A percentile compares a stretch with the other conserved stretches of the same genome.
Conservation (phyloP, 2,329 filamentous ascomycete species). For the Oidium heveae region DNA sequence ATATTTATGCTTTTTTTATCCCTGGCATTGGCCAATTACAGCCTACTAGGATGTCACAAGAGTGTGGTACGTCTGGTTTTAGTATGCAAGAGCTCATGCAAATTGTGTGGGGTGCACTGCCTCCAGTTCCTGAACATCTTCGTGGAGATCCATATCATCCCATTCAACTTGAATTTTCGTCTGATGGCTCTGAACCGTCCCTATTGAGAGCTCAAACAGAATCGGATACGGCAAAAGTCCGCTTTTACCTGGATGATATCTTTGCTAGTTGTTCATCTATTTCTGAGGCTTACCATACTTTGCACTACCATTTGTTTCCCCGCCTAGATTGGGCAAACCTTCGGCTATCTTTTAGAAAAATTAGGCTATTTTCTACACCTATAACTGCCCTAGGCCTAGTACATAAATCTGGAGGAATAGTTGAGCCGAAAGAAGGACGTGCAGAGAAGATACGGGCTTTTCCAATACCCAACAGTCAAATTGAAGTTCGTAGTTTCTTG, state of each 20-base stretch:
- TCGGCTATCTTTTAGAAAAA: background rate
- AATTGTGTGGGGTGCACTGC: background rate
- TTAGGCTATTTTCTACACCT: background rate
- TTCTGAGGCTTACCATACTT: background rate
- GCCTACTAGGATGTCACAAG: background rate
- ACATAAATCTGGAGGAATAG: background rate
- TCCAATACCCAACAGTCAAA: background rate
- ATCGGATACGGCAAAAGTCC: background rate
- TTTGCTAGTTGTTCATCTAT: background rate
- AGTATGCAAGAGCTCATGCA: background rate
- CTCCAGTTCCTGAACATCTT: background rate
- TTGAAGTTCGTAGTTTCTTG: background rate
- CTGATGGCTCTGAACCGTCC: too few relatives aligned
- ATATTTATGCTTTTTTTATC: background rate
- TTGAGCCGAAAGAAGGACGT: background rate
- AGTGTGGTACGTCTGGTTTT: background rate
- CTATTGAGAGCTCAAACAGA: background rate
- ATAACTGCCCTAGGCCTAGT: background rate
- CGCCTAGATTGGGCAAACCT: background rate
- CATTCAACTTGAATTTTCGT: background rate
- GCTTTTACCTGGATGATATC: background rate
- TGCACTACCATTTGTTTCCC: background rate
- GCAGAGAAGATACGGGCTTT: background rate
- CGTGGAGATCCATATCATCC: background rate
- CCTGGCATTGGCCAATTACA: background rate